phyloP scores from a whole-genome alignment of 164 flowering plant species.

The Liriodendron chinense region DNA sequence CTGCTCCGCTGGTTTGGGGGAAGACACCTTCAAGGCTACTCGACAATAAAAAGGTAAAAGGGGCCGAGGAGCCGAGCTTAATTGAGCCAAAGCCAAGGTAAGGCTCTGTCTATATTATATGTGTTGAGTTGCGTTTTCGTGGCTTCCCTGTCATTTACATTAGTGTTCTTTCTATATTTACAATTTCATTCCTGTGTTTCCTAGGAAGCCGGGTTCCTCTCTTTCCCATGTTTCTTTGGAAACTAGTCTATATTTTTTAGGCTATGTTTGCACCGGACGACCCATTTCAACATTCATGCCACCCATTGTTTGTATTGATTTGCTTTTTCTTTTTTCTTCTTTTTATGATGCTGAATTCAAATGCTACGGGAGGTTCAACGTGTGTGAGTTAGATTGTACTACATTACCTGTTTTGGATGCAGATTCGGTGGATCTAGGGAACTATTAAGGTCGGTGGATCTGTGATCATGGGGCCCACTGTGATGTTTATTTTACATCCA shows the following conservation, averaged over 20 bases:
- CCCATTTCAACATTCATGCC: neutral
- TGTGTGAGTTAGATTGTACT: neutral
- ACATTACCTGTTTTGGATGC: neutral
- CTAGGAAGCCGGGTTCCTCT: neutral
- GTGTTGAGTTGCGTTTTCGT: neutral
- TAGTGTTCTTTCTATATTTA: neutral
- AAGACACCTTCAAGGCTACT: neutral
- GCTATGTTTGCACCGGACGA: neutral
- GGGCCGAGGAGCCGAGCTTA: neutral
- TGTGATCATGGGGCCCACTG: too few relatives aligned
- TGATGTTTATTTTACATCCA: too few relatives aligned
- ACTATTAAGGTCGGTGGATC: too few relatives aligned
- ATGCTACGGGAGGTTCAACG: neutral
- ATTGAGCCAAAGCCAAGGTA: neutral
- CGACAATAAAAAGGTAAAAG: neutral
- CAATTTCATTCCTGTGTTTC: neutral
- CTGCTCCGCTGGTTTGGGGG: neutral
- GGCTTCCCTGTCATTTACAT: neutral
- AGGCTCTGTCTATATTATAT: neutral
- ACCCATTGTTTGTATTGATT: neutral
- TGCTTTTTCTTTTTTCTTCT: neutral
- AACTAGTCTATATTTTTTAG: neutral
- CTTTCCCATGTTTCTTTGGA: neutral
- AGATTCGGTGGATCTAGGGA: too few relatives aligned
- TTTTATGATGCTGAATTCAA: neutral